Conservation (phyloP, 2,329 filamentous ascomycete genomes). For the Trichoderma oligosporum region DNA sequence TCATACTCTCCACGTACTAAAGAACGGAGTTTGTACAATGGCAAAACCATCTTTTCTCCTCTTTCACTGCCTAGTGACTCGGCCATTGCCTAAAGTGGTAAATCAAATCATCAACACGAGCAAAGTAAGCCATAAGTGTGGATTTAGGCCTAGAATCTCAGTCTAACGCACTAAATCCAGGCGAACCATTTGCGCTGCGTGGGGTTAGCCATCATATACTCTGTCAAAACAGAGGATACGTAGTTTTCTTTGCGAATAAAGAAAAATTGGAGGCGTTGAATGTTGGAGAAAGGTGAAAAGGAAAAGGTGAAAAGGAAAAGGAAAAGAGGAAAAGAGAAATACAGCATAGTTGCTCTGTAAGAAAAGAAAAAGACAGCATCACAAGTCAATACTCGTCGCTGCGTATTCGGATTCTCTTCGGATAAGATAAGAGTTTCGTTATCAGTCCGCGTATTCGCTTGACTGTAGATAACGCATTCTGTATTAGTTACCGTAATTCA, state of each 20-base stretch:
- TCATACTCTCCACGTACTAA: neutral
- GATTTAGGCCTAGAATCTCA: neutral
- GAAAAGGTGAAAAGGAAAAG: too few relatives aligned
- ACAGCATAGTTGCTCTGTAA: too few relatives aligned
- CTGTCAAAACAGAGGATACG: neutral
- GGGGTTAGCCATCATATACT: neutral
- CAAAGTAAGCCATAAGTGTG: neutral
- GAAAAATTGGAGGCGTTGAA: too few relatives aligned
- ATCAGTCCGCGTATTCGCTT: too few relatives aligned
- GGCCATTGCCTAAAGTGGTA: conserved; percentile 4
- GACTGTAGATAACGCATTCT: too few relatives aligned
- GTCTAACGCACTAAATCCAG: neutral
- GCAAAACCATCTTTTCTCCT: neutral
- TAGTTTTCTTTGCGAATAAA: neutral
- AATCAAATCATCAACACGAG: neutral
- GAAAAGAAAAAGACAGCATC: too few relatives aligned
- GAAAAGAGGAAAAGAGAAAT: too few relatives aligned
- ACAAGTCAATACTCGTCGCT: too few relatives aligned
- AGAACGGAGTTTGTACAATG: neutral
- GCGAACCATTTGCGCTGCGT: neutral
- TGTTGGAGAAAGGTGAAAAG: too few relatives aligned
- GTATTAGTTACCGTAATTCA: too few relatives aligned
- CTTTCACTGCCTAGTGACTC: neutral
- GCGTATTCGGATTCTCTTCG: too few relatives aligned
- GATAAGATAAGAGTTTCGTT: too few relatives aligned